Conservation (phyloP, 176 grass and related monocot species). For the Lolium rigidum region DNA sequence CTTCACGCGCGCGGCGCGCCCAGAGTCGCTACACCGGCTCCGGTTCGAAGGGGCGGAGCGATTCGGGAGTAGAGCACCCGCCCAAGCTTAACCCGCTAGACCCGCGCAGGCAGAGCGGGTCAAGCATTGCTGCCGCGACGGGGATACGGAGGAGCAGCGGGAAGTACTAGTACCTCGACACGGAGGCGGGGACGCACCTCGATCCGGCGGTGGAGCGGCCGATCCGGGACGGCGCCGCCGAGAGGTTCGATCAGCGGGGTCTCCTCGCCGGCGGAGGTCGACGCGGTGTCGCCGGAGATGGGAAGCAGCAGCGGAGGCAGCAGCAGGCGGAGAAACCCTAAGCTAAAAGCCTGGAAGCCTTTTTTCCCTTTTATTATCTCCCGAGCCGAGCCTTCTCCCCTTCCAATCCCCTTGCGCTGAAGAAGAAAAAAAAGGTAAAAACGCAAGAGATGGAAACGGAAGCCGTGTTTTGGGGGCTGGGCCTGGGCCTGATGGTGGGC, state of each 20-base stretch:
- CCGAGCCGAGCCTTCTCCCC: constrained; percentile 9
- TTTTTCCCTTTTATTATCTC: constrained; percentile 9
- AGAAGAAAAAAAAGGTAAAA: neutral
- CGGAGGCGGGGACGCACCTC: neutral
- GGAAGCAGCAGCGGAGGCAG: neutral
- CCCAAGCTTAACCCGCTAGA: neutral
- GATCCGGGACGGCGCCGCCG: neutral
- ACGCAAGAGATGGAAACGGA: neutral
- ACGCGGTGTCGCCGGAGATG: neutral
- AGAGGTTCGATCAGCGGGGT: neutral
- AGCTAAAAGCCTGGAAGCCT: constrained; percentile 23
- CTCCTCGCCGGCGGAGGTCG: neutral
- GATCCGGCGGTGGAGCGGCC: neutral
- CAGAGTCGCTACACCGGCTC: neutral
- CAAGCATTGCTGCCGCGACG: neutral
- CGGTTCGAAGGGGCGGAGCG: too few relatives aligned
- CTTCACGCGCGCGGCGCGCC: neutral
- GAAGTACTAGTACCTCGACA: neutral
- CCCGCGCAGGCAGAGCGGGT: neutral
- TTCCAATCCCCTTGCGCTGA: neutral
- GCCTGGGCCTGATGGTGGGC: neutral
- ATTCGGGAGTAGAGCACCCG: too few relatives aligned
- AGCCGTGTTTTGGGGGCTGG: neutral
- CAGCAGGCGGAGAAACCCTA: constrained; percentile 24
- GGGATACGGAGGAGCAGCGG: neutral